Conservation (phyloP, 805 yeast genomes). For the Komagataella populi region DNA sequence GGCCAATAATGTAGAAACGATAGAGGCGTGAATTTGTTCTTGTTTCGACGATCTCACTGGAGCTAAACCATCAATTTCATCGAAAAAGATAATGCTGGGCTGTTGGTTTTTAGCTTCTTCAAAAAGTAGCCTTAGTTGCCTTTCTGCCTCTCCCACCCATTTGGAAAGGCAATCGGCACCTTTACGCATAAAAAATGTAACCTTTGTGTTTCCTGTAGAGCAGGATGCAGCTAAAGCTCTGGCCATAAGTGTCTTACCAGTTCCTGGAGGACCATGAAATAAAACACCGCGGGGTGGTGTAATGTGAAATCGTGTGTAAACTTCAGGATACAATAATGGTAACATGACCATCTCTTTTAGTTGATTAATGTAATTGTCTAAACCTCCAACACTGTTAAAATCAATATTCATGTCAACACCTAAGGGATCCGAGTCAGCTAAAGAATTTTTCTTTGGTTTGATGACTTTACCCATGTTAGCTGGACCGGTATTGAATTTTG, state of each 20-base stretch:
- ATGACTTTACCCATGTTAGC: conserved; percentile 3
- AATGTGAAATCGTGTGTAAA: conserved; percentile 77
- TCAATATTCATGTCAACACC: conserved; percentile 60
- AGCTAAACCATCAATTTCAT: conserved; percentile 96
- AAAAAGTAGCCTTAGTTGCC: conserved; percentile 79
- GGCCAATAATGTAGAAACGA: conserved; percentile 88
- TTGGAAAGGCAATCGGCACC: conserved; percentile 96
- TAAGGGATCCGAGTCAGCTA: conserved; percentile 87
- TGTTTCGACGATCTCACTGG: conserved; percentile 96
- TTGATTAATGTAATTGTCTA: conserved; percentile 81
- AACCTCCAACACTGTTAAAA: conserved; percentile 79
- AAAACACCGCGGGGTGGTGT: conserved; percentile 96
- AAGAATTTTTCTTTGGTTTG: conserved; percentile 33
- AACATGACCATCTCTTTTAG: conserved; percentile 93
- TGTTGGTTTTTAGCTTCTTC: conserved; percentile 95
- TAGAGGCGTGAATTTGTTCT: conserved; percentile 96
- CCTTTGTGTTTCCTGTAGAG: conserved; percentile 70
- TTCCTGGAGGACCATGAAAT: conserved; percentile 98
- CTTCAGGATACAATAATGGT: conserved; percentile 86
- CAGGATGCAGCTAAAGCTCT: conserved; percentile 94
- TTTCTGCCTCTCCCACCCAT: conserved; percentile 99
- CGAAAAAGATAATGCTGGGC: conserved; percentile 92
- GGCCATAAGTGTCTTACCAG: conserved; percentile 97
- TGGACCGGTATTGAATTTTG: conserved; percentile 1
- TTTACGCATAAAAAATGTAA: conserved; percentile 94